These are phyloP conservation scores for Polyplosphaeria fusca DNA, from an alignment of 495 filamentous ascomycete species.

Conservation along the genomic window DNA sequence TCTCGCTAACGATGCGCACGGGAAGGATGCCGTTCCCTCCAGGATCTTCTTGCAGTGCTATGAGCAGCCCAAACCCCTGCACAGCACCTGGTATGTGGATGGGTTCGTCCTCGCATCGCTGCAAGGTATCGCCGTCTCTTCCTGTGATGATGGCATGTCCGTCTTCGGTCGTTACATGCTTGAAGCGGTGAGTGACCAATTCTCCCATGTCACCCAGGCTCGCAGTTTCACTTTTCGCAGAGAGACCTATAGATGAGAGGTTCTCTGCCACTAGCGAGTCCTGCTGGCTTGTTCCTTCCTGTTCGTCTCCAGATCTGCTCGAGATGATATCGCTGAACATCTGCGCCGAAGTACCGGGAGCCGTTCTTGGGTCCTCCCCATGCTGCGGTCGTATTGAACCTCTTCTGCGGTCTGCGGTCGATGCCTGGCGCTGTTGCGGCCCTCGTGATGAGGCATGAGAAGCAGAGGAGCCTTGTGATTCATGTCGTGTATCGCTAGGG, in stretches of 20 bases:
- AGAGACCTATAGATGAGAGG: constrained; percentile 1
- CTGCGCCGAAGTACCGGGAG: constrained; percentile 19
- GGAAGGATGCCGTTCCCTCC: constrained; percentile 63
- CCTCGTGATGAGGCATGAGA: constrained; percentile 11
- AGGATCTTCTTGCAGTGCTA: constrained; percentile 70
- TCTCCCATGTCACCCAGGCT: constrained; percentile 37
- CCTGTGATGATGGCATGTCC: constrained; percentile 88
- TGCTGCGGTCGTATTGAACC: neutral
- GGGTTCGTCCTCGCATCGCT: constrained; percentile 87
- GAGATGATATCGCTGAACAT: constrained; percentile 34
- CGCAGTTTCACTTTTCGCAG: constrained; percentile 21
- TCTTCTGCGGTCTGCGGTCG: neutral
- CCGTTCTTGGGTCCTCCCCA: constrained; percentile 7
- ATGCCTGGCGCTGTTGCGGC: neutral
- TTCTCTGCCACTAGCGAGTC: no score
- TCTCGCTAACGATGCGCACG: constrained; percentile 84
- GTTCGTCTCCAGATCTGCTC: constrained; percentile 11
- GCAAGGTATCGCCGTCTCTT: constrained; percentile 62
- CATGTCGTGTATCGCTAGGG: constrained; percentile 21
- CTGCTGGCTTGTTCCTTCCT: neutral
- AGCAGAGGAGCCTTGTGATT: constrained; percentile 19
- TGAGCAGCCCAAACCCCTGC: constrained; percentile 75
- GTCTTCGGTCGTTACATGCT: constrained; percentile 71
- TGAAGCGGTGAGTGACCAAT: constrained; percentile 69
- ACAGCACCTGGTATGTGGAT: constrained; percentile 91